Evolutionary conservation across 2,329 filamentous ascomycete genomes (phyloP), one percentile per base, ranked within the genome.

Genomic region (Teratosphaeria pseudoeucalypti): DNA sequence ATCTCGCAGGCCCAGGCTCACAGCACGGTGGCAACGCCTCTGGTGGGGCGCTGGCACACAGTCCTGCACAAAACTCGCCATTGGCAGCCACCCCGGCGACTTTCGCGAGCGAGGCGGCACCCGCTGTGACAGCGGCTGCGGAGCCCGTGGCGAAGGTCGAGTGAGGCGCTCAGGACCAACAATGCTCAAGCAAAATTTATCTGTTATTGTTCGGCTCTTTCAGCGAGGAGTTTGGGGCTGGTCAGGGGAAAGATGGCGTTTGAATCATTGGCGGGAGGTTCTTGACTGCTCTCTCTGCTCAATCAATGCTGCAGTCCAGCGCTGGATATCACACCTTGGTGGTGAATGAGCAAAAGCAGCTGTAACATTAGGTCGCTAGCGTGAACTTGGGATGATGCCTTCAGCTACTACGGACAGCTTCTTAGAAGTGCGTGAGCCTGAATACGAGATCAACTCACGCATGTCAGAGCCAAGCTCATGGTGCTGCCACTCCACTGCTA

Each of bases 31-130:
- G 57, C 49, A 52, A 11, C 19, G 57, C 23, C n/a, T 49, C 54
- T 6, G 29, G 34, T 52, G 37, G 55, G 37, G 55, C 52, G 16
- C 37, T 58, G 23, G 14, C 55, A 34, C 47, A 58, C 56, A 58
- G 57, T 39, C 54, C 55, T 14, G 55, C 53, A 12, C 57, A 61
- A 14, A 54, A 60, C 55, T 64, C 62, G n/a, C 62, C 62, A 11
- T 59, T 64, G 2, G 56, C 58, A 6, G 57, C 57, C 19, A 55
- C 59, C 6, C 59, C 62, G 12, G 55, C 57, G 37, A 57, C 62
- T 7, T 61, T 63, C 52, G 29, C 53, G 12, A 55, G 34, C 27
- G 47, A 60, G 52, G 26, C 57, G 4, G 52, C 54, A 4, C 23
- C 55, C 29, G 52, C 52, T 2, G 34, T 55, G 32, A 55, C 52